Evolutionary conservation across 1,139 yeast species (phyloP), one percentile per base, ranked within the genome.

Genomic region (Sugiyamaella sp.): DNA sequence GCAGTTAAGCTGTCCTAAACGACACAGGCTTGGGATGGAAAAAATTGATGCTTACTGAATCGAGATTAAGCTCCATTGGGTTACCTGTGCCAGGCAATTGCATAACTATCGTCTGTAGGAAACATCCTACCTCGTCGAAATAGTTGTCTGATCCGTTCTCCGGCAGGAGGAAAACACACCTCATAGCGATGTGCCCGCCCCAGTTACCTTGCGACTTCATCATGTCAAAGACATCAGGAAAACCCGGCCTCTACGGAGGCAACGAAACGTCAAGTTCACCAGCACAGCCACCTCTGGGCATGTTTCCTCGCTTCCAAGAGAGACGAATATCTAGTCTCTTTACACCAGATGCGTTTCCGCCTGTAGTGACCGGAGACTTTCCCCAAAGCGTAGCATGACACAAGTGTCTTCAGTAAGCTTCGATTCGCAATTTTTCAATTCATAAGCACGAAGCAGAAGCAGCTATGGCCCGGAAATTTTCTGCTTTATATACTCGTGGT

Each of bases 51-150:
- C 46, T 40, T 24, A 48, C 21, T 40, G 51, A 41, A 80, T 67
- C 67, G 61, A 85, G 85, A 60, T 45, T 86, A 85, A 86, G 95
- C 95, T 86, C 93, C 95, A 86, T 86, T 85, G 93, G 80, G 95
- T 86, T 85, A 77, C 75, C 71, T 61, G 46, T 38, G 52, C 67
- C 55, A 55, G 62, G 68, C 84, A 85, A 81, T 84, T 84, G 89
- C 82, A 86, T 86, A 80, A 81, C 95, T 86, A 76, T 86, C 82
- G 86, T 85, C 80, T 82, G 40, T 78, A 84, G 65, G 66, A 71
- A 45, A 24, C 16, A 16, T 62, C 67, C 68, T 79, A 85, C 85
- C 71, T 63, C 82, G 88, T 88, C 89, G 87, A 78, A 76, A 62
- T 44, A 24, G 16, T 56, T 56, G 48, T 49, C 51, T 39, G 43